A percentile compares a stretch with the other conserved stretches of the same genome.
Conservation (phyloP, 1,139 yeast species). For the Candida neerlandica region DNA sequence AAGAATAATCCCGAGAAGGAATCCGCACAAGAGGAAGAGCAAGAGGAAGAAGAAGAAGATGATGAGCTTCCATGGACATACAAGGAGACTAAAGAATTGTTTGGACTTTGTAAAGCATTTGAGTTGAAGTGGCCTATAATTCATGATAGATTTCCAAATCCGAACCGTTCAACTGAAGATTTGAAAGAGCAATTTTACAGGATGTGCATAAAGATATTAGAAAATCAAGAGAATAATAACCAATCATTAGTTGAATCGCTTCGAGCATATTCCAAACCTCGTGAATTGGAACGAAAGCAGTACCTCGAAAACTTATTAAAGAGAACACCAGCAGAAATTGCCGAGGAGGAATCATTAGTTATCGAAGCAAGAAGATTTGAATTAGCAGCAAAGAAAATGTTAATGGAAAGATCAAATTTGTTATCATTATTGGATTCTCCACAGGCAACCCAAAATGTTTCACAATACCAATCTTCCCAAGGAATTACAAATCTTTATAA, state of each 20-base stretch:
- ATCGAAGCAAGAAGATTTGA: constrained; percentile 93
- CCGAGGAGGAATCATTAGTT: constrained; percentile 93
- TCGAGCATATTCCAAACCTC: constrained; percentile 59
- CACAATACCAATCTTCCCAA: constrained; percentile 81
- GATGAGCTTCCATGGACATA: constrained; percentile 56
- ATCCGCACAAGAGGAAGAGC: constrained; percentile 6
- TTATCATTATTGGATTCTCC: constrained; percentile 86
- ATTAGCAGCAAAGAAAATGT: constrained; percentile 87
- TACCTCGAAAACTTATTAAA: constrained; percentile 76
- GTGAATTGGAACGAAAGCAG: constrained; percentile 77
- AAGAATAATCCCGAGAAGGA: too few species aligned
- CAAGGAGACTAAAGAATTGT: constrained; percentile 75
- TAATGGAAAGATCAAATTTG: constrained; percentile 79
- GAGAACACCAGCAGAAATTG: constrained; percentile 94
- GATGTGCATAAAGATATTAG: constrained; percentile 38
- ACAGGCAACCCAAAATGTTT: constrained; percentile 72
- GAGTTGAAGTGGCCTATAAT: constrained; percentile 90
- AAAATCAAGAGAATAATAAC: constrained; percentile 50
- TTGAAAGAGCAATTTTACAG: constrained; percentile 78
- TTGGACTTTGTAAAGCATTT: constrained; percentile 68
- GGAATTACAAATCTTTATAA: constrained; percentile 87
- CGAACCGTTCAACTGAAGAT: constrained; percentile 63
- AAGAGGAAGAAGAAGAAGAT: constrained; percentile 10
- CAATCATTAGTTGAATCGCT: constrained; percentile 52
- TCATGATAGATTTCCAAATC: constrained; percentile 65